These are phyloP conservation scores for Cotoneaster glaucophyllus DNA, from an alignment of 306 rosid species.

Conservation along the genomic window DNA sequence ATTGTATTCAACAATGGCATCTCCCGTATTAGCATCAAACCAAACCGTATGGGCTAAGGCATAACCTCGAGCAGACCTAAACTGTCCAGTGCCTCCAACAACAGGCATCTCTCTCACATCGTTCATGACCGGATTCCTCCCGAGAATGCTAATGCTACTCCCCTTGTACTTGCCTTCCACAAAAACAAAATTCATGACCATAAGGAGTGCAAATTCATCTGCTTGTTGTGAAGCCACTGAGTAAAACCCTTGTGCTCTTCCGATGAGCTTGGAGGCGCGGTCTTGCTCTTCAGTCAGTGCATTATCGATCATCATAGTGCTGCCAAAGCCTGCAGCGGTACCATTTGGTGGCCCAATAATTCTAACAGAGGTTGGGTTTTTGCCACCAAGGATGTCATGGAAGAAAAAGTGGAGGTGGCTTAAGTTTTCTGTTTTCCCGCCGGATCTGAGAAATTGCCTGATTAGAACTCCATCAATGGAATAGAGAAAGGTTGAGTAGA, in stretches of 20 bases:
- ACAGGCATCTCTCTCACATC: constrained; percentile 29
- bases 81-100: constrained; percentile 26
- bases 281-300: constrained; percentile 17
- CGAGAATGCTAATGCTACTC: constrained; percentile 25
- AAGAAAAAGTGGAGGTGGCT: constrained; percentile 24
- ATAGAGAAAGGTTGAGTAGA: neutral
- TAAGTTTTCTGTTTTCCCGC: neutral
- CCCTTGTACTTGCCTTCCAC: constrained; percentile 20
- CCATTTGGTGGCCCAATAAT: neutral
- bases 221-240: constrained; percentile 14
- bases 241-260: constrained; percentile 32
- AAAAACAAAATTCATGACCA: constrained; percentile 20
- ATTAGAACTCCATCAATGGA: constrained; percentile 13
- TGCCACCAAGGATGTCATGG: constrained; percentile 23
- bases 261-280: constrained; percentile 11
- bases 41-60: constrained; percentile 29
- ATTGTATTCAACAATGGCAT: constrained; percentile 36
- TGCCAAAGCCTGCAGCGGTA: neutral
- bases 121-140: constrained; percentile 18
- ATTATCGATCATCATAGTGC: constrained; percentile 18
- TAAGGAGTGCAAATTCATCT: constrained; percentile 14
- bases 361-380: constrained; percentile 8
- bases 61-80: constrained; percentile 24
- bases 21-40: constrained; percentile 22
- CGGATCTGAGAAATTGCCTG: constrained; percentile 2